A percentile compares a stretch with the other conserved stretches of the same genome.
Conservation (phyloP, 1,284 basidiomycete species). For the Limonomyces culmigenus region DNA sequence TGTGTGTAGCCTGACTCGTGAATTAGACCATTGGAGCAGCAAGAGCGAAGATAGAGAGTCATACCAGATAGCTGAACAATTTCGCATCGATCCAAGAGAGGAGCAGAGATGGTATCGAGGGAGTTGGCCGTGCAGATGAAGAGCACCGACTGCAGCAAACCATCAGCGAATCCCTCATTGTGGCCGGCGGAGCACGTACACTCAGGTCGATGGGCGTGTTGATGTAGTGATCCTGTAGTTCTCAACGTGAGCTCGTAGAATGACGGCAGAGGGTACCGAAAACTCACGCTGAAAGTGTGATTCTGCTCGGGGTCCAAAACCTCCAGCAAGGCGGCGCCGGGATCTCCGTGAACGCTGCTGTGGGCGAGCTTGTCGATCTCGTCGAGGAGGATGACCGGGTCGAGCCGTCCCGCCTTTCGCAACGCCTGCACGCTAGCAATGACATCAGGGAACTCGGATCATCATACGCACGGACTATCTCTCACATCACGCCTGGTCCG, state of each 20-base stretch:
- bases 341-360: slow-evolving; percentile 80
- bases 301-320: slow-evolving; percentile 91
- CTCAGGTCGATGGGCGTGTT: slow-evolving; percentile 83
- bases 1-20: slow-evolving; percentile 63
- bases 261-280: neutral
- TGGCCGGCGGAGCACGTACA: too few species aligned
- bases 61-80: slow-evolving; percentile 48
- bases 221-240: slow-evolving; percentile 69
- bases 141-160: too few species aligned
- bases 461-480: too few species aligned
- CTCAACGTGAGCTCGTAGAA: neutral
- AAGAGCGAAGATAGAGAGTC: neutral
- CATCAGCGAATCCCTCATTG: too few species aligned
- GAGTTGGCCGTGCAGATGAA: slow-evolving; percentile 85
- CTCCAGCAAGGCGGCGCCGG: slow-evolving; percentile 73
- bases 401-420: slow-evolving; percentile 68
- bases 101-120: slow-evolving; percentile 77
- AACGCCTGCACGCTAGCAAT: slow-evolving; percentile 80
- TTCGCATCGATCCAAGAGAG: slow-evolving; percentile 64
- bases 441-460: too few species aligned
- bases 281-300: slow-evolving; percentile 57
- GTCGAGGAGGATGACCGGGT: slow-evolving; percentile 68
- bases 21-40: slow-evolving; percentile 12
- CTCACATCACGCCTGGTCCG: slow-evolving; percentile 75
- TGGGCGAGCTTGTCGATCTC: slow-evolving; percentile 83